These are phyloP conservation scores for Penicillium sp. DNA, from an alignment of 2,329 filamentous ascomycete genomes.

Conservation along the genomic window DNA sequence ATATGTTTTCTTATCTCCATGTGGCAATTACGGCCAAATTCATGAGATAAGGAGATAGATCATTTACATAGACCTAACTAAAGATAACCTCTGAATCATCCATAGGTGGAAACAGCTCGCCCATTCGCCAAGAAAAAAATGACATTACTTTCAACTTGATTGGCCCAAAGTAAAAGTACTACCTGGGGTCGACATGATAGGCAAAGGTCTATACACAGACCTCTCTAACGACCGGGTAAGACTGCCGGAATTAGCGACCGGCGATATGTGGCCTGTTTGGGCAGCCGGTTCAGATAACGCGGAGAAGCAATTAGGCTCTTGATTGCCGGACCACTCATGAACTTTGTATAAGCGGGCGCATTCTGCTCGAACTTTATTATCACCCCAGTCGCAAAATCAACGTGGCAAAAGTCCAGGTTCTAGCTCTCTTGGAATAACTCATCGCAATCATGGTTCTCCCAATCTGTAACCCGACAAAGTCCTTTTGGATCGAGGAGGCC, in stretches of 20 bases:
- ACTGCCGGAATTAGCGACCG: not conserved
- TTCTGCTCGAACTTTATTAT: not conserved
- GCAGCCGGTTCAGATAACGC: not conserved
- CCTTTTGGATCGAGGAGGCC: conserved; percentile 1
- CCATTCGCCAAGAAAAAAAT: too few relatives aligned
- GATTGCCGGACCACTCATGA: not conserved
- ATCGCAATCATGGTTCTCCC: not conserved
- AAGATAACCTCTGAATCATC: too few relatives aligned
- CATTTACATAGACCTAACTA: too few relatives aligned
- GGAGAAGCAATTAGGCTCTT: not conserved
- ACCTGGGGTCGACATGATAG: too few relatives aligned
- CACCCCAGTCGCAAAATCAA: not conserved
- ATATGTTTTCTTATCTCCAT: too few relatives aligned
- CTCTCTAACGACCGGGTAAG: not conserved
- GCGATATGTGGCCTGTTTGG: not conserved
- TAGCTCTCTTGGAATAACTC: not conserved
- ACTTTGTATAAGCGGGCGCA: not conserved
- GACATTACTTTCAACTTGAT: too few relatives aligned
- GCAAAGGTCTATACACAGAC: too few relatives aligned
- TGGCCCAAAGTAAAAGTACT: too few relatives aligned
- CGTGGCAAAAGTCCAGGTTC: not conserved
- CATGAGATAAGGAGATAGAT: too few relatives aligned
- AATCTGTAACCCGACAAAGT: not conserved
- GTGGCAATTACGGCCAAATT: too few relatives aligned
- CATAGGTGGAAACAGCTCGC: too few relatives aligned